phyloP scores from a whole-genome alignment of 345 rosid genomes.

The Sisymbrium irio region DNA sequence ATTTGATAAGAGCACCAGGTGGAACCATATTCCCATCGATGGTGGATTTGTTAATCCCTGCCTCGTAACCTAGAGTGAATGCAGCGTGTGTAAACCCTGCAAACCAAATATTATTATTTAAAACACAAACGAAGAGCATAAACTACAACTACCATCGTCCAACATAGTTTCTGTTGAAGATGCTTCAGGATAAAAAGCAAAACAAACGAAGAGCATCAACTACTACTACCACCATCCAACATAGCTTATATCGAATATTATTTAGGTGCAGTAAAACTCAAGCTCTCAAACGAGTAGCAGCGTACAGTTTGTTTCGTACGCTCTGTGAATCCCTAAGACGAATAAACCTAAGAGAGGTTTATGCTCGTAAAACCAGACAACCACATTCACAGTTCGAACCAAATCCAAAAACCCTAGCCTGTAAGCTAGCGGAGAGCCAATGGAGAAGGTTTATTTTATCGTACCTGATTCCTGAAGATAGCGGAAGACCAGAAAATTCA shows the following conservation, averaged over 20 bases:
- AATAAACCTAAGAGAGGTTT: neutral
- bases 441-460: neutral
- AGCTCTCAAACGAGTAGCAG: neutral
- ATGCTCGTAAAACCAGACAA: neutral
- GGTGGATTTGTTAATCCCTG: conserved; percentile 76
- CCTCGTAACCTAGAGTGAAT: conserved; percentile 91
- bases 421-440: neutral
- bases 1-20: conserved; percentile 86
- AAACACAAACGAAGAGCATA: neutral
- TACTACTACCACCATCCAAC: too few relatives aligned
- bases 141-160: neutral
- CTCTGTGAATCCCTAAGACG: conserved; percentile 18
- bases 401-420: conserved; percentile 4
- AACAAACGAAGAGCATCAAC: too few relatives aligned
- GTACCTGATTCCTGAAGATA: conserved; percentile 94
- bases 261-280: too few relatives aligned
- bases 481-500: conserved; percentile 90
- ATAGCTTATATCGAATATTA: too few relatives aligned
- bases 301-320: neutral
- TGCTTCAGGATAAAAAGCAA: neutral
- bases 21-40: conserved; percentile 96
- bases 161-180: neutral
- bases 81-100: conserved; percentile 89
- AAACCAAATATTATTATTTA: too few relatives aligned
- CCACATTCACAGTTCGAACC: conserved; percentile 16